Conservation (phyloP, 768 basidiomycete species). For the Macrolepiota dolichaula region DNA sequence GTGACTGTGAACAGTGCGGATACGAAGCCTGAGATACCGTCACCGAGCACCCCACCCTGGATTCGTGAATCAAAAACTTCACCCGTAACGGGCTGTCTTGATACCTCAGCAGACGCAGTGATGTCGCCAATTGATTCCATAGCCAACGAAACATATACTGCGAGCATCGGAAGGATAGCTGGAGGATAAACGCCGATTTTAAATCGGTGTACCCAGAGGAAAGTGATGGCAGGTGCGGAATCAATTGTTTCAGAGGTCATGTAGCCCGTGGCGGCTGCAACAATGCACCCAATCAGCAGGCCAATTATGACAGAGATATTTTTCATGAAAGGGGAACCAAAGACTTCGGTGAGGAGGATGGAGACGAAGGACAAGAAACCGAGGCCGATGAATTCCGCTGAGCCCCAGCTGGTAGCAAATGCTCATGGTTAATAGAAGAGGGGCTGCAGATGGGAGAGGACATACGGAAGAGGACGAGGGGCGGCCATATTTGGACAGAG, state of each 20-base stretch:
- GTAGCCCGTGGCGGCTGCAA: slow-evolving; percentile 76
- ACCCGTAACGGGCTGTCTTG: slow-evolving; percentile 68
- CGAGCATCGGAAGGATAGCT: slow-evolving; percentile 47
- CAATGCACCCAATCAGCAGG: slow-evolving; percentile 74
- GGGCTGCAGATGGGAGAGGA: background rate
- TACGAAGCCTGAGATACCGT: slow-evolving; percentile 78
- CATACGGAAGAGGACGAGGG: slow-evolving; percentile 63
- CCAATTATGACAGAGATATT: slow-evolving; percentile 78
- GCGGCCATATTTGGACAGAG: slow-evolving; percentile 72
- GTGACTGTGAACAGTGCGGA: slow-evolving; percentile 81
- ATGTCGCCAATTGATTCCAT: slow-evolving; percentile 89
- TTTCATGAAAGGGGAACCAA: slow-evolving; percentile 83
- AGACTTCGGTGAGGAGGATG: slow-evolving; percentile 77
- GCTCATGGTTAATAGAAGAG: background rate
- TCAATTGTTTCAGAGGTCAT: slow-evolving; percentile 64
- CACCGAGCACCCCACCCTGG: slow-evolving; percentile 79
- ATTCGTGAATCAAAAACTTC: slow-evolving; percentile 77
- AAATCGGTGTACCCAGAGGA: slow-evolving; percentile 81
- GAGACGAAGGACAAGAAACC: slow-evolving; percentile 80
- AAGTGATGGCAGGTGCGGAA: slow-evolving; percentile 74
- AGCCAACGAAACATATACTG: slow-evolving; percentile 55
- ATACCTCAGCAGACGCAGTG: slow-evolving; percentile 81
- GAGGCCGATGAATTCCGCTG: slow-evolving; percentile 80
- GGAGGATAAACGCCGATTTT: slow-evolving; percentile 75
- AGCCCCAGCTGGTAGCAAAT: slow-evolving; percentile 58